Percentiles rank a stretch among this genome's conserved stretches.
These are phyloP conservation scores for Podospora fimiseda DNA, from an alignment of 495 filamentous ascomycete genomes.

Conservation along the genomic window DNA sequence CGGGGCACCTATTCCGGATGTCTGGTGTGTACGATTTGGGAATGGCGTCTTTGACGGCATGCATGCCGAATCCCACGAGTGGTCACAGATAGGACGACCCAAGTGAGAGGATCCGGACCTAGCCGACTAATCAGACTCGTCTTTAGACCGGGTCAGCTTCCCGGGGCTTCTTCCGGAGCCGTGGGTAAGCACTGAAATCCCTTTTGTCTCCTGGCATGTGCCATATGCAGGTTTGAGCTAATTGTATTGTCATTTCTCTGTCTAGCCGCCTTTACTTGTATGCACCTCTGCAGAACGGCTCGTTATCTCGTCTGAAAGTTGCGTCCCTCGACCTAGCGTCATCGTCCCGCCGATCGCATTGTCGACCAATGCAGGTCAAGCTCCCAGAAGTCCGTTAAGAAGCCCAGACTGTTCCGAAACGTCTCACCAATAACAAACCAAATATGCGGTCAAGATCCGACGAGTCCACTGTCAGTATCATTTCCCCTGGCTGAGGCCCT, in stretches of 20 bases:
- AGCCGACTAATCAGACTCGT: background rate
- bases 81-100: background rate
- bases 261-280: too few species aligned
- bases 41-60: background rate
- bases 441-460: constrained; percentile 12
- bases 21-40: background rate
- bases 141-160: background rate
- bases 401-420: too few species aligned
- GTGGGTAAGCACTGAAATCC: background rate
- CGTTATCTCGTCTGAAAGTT: too few species aligned
- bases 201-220: too few species aligned
- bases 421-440: background rate
- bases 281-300: too few species aligned
- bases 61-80: background rate
- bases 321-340: too few species aligned
- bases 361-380: background rate
- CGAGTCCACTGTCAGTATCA: background rate
- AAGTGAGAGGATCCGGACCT: background rate
- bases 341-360: too few species aligned
- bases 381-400: background rate
- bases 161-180: background rate
- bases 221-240: background rate
- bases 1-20: background rate
- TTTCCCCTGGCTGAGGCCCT: background rate
- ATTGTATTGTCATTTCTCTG: background rate